Evolutionary conservation across 163 green algal genomes (phyloP).

Genomic region (Volvox carteri): DNA sequence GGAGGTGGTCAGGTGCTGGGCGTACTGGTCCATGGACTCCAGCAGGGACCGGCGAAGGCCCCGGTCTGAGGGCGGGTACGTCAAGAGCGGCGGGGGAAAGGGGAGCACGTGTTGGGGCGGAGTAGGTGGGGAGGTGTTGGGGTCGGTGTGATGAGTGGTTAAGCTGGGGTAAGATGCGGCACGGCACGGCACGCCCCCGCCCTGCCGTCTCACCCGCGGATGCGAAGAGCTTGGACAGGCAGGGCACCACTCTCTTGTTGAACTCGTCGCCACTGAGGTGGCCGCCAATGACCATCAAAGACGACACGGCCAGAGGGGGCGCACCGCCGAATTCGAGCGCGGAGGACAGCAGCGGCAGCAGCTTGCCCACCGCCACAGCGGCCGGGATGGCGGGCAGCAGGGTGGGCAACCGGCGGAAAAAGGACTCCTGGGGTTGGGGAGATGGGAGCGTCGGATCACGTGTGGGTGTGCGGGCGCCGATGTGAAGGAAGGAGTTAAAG

Average conservation of each 20-base stretch:
- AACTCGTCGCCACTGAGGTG: slow-evolving; percentile 83
- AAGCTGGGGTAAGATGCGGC: too few species aligned
- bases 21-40: slow-evolving; percentile 91
- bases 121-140: too few species aligned
- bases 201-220: slow-evolving; percentile 74
- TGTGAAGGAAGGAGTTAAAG: too few species aligned
- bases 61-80: slow-evolving; percentile 64
- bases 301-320: slow-evolving; percentile 76
- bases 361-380: slow-evolving; percentile 87
- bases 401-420: slow-evolving; percentile 92
- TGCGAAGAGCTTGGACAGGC: slow-evolving; percentile 92
- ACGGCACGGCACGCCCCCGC: too few species aligned
- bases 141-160: too few species aligned
- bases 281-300: slow-evolving; percentile 73
- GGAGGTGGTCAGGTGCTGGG: slow-evolving; percentile 72
- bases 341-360: slow-evolving; percentile 90
- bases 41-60: slow-evolving; percentile 86
- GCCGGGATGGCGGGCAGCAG: slow-evolving; percentile 81
- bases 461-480: not conserved
- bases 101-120: too few species aligned
- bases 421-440: slow-evolving; percentile 82
- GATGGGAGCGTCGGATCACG: not conserved
- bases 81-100: too few species aligned
- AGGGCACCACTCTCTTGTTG: slow-evolving; percentile 85
- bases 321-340: slow-evolving; percentile 95